Percentiles rank a stretch among this genome's conserved stretches.
Conservation (phyloP, 208 protist species). For the Naegleria lovaniensis region DNA sequence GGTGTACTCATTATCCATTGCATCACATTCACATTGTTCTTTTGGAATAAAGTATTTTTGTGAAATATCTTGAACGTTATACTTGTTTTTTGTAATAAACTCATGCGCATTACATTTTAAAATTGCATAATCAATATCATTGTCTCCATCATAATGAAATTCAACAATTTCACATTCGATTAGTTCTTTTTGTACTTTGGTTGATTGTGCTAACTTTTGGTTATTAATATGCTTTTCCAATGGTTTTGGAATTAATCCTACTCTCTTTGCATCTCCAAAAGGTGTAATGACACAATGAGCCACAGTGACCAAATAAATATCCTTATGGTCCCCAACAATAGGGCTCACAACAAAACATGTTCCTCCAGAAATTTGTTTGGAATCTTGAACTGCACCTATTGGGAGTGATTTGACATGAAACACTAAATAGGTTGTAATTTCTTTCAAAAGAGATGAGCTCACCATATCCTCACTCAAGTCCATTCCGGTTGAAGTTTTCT, state of each 20-base stretch:
- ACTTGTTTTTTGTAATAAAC: not conserved
- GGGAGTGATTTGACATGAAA: not conserved
- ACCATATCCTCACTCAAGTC: not conserved
- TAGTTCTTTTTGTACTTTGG: not conserved
- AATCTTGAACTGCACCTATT: not conserved
- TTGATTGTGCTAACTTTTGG: not conserved
- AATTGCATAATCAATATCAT: not conserved
- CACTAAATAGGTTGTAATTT: not conserved
- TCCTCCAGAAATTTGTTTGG: not conserved
- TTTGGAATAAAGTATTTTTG: not conserved
- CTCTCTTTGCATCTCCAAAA: not conserved
- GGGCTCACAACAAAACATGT: not conserved
- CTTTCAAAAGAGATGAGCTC: not conserved
- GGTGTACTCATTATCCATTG: too few relatives aligned
- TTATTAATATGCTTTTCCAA: not conserved
- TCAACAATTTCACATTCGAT: not conserved
- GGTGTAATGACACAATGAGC: not conserved
- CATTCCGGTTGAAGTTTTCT: not conserved
- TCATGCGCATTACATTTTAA: not conserved
- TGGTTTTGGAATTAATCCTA: not conserved
- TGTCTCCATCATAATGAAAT: not conserved
- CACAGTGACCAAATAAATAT: not conserved
- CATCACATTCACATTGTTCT: too few relatives aligned
- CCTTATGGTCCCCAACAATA: not conserved
- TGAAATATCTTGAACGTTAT: not conserved